Evolutionary conservation across 208 protist species (phyloP).

Genomic region (Angomonas deanei): DNA sequence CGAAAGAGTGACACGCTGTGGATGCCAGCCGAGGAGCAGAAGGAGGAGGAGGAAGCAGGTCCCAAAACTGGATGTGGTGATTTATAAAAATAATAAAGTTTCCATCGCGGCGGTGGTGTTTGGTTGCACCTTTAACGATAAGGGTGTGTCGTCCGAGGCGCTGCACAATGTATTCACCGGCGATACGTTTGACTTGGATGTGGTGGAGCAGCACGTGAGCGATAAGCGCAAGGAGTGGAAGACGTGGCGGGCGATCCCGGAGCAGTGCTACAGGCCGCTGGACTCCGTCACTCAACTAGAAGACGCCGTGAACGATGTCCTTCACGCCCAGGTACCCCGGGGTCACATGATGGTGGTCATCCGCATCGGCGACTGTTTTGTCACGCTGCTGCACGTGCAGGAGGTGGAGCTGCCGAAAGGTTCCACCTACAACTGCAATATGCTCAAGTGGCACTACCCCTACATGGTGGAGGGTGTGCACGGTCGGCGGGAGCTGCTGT

Average conservation of each 20-base stretch:
- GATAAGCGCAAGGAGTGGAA: slow-evolving; percentile 53
- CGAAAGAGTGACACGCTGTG: slow-evolving; percentile 74
- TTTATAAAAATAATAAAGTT: slow-evolving; percentile 78
- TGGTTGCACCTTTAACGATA: slow-evolving; percentile 59
- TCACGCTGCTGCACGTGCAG: slow-evolving; percentile 69
- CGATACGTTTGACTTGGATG: slow-evolving; percentile 17
- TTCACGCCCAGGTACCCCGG: slow-evolving; percentile 32
- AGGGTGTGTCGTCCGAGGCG: slow-evolving; percentile 45
- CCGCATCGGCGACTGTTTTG: slow-evolving; percentile 79
- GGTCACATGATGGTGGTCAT: slow-evolving; percentile 84
- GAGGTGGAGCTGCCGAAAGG: slow-evolving; percentile 66
- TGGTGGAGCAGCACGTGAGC: slow-evolving; percentile 45
- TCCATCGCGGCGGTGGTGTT: slow-evolving; percentile 78
- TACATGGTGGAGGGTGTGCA: slow-evolving; percentile 62
- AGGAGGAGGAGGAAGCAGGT: slow-evolving; percentile 20
- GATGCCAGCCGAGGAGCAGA: slow-evolving; percentile 41
- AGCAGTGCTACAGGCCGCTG: slow-evolving; percentile 54
- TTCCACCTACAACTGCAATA: slow-evolving; percentile 69
- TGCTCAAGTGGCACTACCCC: slow-evolving; percentile 86
- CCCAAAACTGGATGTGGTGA: slow-evolving; percentile 36
- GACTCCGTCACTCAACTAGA: slow-evolving; percentile 70
- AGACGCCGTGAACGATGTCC: slow-evolving; percentile 62
- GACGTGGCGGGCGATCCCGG: slow-evolving; percentile 61
- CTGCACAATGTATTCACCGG: slow-evolving; percentile 62
- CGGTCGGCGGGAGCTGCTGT: slow-evolving; percentile 60